Evolutionary conservation across 2,329 filamentous ascomycete species (phyloP), one percentile per base, ranked within the genome.

Genomic region (Aspergillus caelatus): DNA sequence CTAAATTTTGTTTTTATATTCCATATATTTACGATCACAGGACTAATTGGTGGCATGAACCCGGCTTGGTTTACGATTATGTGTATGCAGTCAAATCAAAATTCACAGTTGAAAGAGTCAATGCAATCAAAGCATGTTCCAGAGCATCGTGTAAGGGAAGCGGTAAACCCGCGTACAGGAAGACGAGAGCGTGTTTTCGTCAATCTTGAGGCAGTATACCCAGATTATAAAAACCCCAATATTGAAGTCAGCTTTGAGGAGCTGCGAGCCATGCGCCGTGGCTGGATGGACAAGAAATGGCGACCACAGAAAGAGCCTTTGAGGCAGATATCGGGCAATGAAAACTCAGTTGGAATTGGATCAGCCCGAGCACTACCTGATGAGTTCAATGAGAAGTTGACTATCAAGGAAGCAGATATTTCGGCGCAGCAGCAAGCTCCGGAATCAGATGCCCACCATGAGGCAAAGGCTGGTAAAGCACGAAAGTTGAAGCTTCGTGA

Each of bases 181-280:
- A 92, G 91, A 79, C 87, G 88, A 72, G 94, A 98, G 78, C 88
- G 91, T 67, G 91, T 97, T 34, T 94, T 92, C 79, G 93, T 96
- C 74, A 89, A 96, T 72, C 83, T 98, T 58, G 89, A 93, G 75
- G 88, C 89, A 36, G 85, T 98, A 39, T 98, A 98, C 73, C 94
- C 93, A 10, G 89, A 90, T 45, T 86, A 88, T 26, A 86, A 90
- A 53, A 86, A 91, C 64, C 85, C 88, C 1, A 88, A 87, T 3
- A 88, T 88, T 36, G 94, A 97, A 77, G 85, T 91, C 65, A 94
- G 92, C 72, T 96, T 98, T 74, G 95, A 99, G 75, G 95, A 99
- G 79, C 81, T 99, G 26, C 88, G 93, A 79, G 94, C 94, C 34
- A 85, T 85, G 48, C 88, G 88, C 68, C 86, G 91, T 62, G 94